Conservation (phyloP, 2,329 filamentous ascomycete genomes). For the Fusarium sp. region DNA sequence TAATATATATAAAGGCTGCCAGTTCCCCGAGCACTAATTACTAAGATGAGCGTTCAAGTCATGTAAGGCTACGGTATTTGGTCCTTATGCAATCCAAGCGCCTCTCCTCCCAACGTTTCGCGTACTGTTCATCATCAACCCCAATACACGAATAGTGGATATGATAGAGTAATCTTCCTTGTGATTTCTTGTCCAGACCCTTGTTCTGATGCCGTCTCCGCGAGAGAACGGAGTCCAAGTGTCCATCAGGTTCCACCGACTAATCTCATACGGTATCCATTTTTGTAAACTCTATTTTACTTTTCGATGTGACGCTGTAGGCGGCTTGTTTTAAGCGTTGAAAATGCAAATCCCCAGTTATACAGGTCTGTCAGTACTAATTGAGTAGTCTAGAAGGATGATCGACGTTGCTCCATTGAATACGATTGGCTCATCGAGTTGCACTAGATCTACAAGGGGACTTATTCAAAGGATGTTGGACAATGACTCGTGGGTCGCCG, state of each 20-base stretch:
- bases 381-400: neutral
- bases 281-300: neutral
- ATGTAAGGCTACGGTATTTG: neutral
- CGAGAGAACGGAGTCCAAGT: neutral
- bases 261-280: neutral
- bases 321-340: too few species aligned
- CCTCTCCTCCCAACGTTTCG: neutral
- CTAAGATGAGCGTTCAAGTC: neutral
- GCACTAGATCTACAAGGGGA: neutral
- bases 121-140: neutral
- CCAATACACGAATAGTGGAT: conserved; percentile 3
- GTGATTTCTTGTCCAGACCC: neutral
- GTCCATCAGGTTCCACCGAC: neutral
- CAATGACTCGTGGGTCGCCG: neutral
- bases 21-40: neutral
- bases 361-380: neutral
- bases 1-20: neutral
- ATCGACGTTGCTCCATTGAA: neutral
- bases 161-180: neutral
- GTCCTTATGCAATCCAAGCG: neutral
- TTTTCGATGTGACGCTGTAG: neutral
- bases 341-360: neutral
- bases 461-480: neutral
- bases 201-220: neutral
- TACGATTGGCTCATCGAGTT: neutral